These are phyloP conservation scores for Hirschfeldia incana DNA, from an alignment of 345 rosid species.

Conservation along the genomic window DNA sequence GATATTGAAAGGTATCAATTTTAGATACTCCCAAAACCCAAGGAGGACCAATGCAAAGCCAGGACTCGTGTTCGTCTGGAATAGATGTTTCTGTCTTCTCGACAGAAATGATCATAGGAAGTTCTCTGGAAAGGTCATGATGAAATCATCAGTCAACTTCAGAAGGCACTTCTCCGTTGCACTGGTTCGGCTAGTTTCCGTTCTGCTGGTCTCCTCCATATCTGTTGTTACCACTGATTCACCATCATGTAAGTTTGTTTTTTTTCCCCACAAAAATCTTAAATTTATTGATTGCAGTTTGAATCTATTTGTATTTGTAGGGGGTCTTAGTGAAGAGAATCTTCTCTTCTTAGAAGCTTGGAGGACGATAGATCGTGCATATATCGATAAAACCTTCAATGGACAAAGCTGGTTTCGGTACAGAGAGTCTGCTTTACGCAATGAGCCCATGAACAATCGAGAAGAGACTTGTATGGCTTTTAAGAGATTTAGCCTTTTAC, in stretches of 20 bases:
- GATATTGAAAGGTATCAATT: slow-evolving; percentile 37
- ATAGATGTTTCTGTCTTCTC: slow-evolving; percentile 24
- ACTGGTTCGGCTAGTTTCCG: slow-evolving; percentile 48
- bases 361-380: slow-evolving; percentile 95
- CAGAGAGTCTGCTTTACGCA: slow-evolving; percentile 83
- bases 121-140: slow-evolving; percentile 28
- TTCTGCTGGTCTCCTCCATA: slow-evolving; percentile 61
- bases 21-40: slow-evolving; percentile 16
- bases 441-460: slow-evolving; percentile 83
- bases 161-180: slow-evolving; percentile 46
- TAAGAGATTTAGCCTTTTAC: background rate
- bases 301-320: too few relatives aligned
- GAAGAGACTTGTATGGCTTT: slow-evolving; percentile 76
- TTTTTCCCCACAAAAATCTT: too few relatives aligned
- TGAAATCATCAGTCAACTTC: slow-evolving; percentile 39
- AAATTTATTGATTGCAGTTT: too few relatives aligned
- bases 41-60: slow-evolving; percentile 35
- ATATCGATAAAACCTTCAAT: slow-evolving; percentile 83
- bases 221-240: slow-evolving; percentile 51
- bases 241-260: slow-evolving; percentile 62
- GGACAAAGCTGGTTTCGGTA: slow-evolving; percentile 99
- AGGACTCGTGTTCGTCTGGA: slow-evolving; percentile 30
- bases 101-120: slow-evolving; percentile 30
- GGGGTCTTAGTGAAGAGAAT: slow-evolving; percentile 84
- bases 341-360: slow-evolving; percentile 92